phyloP scores from a whole-genome alignment of 805 yeast genomes.

The Candida sphagnicola region DNA sequence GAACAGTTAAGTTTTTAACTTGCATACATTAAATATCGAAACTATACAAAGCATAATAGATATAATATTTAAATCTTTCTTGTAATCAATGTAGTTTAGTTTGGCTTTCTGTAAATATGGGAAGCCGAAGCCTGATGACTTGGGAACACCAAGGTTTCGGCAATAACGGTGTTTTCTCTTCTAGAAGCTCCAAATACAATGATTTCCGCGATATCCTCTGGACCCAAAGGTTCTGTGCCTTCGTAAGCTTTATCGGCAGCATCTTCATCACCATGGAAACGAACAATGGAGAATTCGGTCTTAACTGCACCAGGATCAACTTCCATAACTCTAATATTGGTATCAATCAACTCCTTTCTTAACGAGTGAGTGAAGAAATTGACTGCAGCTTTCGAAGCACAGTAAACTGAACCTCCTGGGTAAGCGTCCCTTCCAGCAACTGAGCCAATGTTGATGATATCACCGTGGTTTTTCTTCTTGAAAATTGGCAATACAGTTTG shows the following conservation, averaged over 20 bases:
- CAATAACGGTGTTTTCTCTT: slow-evolving; percentile 32
- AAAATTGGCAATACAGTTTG: slow-evolving; percentile 35
- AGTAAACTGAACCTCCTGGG: slow-evolving; percentile 36
- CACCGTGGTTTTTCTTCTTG: slow-evolving; percentile 32
- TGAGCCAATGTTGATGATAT: slow-evolving; percentile 34
- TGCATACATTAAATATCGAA: background rate
- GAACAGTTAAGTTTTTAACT: slow-evolving; percentile 59
- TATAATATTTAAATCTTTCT: too few relatives aligned
- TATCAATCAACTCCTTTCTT: slow-evolving; percentile 33
- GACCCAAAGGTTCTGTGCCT: slow-evolving; percentile 30
- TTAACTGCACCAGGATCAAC: slow-evolving; percentile 40
- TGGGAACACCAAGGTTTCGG: slow-evolving; percentile 36
- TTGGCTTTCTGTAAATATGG: slow-evolving; percentile 17
- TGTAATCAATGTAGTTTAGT: slow-evolving; percentile 4
- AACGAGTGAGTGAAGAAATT: slow-evolving; percentile 29
- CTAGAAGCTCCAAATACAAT: slow-evolving; percentile 34
- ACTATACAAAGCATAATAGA: background rate
- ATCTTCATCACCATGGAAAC: slow-evolving; percentile 29
- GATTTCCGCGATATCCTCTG: slow-evolving; percentile 36
- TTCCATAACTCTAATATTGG: slow-evolving; percentile 34
- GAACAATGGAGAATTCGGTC: slow-evolving; percentile 35
- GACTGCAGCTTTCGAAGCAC: slow-evolving; percentile 37
- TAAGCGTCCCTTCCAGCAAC: slow-evolving; percentile 38
- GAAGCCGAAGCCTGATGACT: slow-evolving; percentile 33
- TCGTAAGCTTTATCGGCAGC: slow-evolving; percentile 31